These are phyloP conservation scores for Fusarium zealandicum DNA, from an alignment of 2,329 filamentous ascomycete species.

Conservation along the genomic window DNA sequence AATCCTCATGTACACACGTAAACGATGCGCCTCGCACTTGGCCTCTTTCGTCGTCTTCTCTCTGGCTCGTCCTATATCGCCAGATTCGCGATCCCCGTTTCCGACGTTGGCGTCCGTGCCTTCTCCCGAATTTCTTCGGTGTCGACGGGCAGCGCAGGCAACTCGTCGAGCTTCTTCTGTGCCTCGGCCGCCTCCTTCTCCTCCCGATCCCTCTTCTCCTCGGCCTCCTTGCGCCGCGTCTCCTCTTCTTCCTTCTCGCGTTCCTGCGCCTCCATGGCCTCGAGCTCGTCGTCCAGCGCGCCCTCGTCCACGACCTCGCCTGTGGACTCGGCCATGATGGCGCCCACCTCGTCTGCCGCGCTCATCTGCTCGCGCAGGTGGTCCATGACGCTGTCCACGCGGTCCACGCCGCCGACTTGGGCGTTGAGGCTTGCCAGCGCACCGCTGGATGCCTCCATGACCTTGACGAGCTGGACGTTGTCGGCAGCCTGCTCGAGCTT, in stretches of 20 bases:
- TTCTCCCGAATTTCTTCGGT: constrained; percentile 46
- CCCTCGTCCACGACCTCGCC: constrained; percentile 71
- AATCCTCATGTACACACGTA: constrained; percentile 29
- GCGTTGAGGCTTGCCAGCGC: constrained; percentile 77
- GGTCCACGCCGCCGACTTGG: constrained; percentile 77
- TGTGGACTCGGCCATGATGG: constrained; percentile 72
- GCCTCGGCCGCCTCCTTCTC: constrained; percentile 56
- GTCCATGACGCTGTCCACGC: constrained; percentile 78
- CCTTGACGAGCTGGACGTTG: constrained; percentile 81
- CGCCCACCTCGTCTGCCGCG: constrained; percentile 81
- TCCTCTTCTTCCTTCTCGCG: constrained; percentile 59
- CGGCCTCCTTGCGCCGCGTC: constrained; percentile 54
- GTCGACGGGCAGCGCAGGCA: constrained; percentile 51
- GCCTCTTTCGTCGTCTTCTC: constrained; percentile 39
- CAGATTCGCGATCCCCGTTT: constrained; percentile 48
- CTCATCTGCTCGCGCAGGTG: constrained; percentile 80
- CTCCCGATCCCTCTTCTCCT: constrained; percentile 50
- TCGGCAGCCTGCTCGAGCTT: constrained; percentile 86
- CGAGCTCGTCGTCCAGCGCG: constrained; percentile 88
- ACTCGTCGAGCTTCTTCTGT: constrained; percentile 61
- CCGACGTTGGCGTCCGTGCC: constrained; percentile 45
- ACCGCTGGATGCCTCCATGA: constrained; percentile 79
- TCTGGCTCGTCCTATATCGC: constrained; percentile 35
- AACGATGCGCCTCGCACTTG: constrained; percentile 8
- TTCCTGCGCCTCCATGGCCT: constrained; percentile 72